Evolutionary conservation across 305 asterid species (phyloP), one percentile per base, ranked within the genome.

Genomic region (Lippia alba): DNA sequence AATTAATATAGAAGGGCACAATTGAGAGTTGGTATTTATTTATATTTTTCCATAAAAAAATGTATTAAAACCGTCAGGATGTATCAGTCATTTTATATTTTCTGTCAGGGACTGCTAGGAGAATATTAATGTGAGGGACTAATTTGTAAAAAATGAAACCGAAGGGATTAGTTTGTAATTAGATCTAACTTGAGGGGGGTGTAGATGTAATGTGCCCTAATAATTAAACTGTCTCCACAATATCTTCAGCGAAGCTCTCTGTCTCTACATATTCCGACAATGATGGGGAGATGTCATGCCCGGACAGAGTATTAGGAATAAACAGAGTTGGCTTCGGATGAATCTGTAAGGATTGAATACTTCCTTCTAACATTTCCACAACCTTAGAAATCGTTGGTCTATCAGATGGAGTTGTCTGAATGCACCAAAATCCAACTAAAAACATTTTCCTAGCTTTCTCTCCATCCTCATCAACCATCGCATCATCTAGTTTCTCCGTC

Each of bases 301-400:
- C 51, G 0, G 51, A n/a, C 8, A 53, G 40, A 34, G 40, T 12
- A 24, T 9, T n/a, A 11, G 75, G 73, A 58, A 44, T 4, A 56
- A 68, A 20, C 39, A 79, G 16, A 17, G 44, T 9, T 7, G 81
- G 75, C 61, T 73, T 80, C n/a, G 79, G 77, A 7, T 79, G 79
- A 49, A 73, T 61, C 34, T 44, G 70, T 49, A 79, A 56, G 4
- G 72, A 67, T 12, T 66, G 34, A 10, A 75, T 32, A 57, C 77
- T 67, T 40, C 78, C 83, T 67, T 79, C 74, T 55, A 79, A 54
- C 80, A 78, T 78, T 4, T 78, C 79, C 24, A 74, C 64, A 8
- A 74, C 79, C 71, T 74, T 78, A 12, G 70, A 45, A 59, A 79
- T 79, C 15, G 77, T 61, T 32, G 81, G 84, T 57, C 81, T 74